Conservation (phyloP, 208 protist genomes). For the Crithidia expoeki region DNA sequence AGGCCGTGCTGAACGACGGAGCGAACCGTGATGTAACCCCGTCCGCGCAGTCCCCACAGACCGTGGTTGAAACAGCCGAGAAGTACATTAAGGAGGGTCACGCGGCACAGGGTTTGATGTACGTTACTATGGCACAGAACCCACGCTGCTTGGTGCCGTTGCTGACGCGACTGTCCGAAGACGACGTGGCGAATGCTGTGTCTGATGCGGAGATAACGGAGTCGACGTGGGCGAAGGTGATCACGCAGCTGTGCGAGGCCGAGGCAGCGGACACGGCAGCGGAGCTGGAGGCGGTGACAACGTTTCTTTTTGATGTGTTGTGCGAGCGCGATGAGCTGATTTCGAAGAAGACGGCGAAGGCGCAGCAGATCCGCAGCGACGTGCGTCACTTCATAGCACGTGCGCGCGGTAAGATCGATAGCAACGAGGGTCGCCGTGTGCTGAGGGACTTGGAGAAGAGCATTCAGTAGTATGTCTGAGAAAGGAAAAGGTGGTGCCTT, state of each 20-base stretch:
- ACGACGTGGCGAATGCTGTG: slow-evolving; percentile 45
- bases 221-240: slow-evolving; percentile 54
- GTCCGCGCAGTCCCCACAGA: slow-evolving; percentile 52
- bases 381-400: slow-evolving; percentile 57
- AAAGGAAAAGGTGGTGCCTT: not conserved
- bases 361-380: slow-evolving; percentile 49
- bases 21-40: not conserved
- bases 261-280: slow-evolving; percentile 31
- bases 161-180: slow-evolving; percentile 38
- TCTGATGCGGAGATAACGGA: slow-evolving; percentile 42
- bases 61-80: slow-evolving; percentile 57
- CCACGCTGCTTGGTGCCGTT: slow-evolving; percentile 53
- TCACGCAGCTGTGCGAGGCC: slow-evolving; percentile 46
- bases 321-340: slow-evolving; percentile 68
- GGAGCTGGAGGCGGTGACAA: slow-evolving; percentile 50
- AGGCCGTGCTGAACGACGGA: not conserved
- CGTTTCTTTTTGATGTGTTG: slow-evolving; percentile 72
- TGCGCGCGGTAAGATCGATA: slow-evolving; percentile 36
- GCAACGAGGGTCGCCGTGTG: slow-evolving; percentile 38
- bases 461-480: slow-evolving; percentile 49
- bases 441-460: slow-evolving; percentile 74
- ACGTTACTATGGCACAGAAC: slow-evolving; percentile 51
- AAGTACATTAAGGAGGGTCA: slow-evolving; percentile 48
- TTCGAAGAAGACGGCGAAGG: slow-evolving; percentile 39
- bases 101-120: slow-evolving; percentile 46